These are phyloP conservation scores for Suaeda aralocaspica DNA, from an alignment of 148 eudicot genomes.

Conservation along the genomic window DNA sequence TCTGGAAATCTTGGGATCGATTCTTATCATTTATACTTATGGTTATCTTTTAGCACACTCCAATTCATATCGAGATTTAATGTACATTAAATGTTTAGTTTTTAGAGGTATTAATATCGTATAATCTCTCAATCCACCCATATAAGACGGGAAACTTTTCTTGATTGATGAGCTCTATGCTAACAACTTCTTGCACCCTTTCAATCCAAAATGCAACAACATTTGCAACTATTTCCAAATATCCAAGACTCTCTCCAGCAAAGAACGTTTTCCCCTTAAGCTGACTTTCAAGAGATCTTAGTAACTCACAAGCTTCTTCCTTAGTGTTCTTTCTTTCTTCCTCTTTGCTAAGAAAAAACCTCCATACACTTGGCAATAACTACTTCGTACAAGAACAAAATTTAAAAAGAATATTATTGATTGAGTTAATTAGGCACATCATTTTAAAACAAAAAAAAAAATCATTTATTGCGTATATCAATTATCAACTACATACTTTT, in stretches of 20 bases:
- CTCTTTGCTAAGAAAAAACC: conserved; percentile 21
- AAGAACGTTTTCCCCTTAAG: conserved; percentile 43
- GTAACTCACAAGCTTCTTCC: conserved; percentile 30
- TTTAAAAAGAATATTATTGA: too few species aligned
- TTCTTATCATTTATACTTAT: background rate
- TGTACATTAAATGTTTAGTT: conserved; percentile 15
- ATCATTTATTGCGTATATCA: too few species aligned
- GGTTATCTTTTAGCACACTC: background rate
- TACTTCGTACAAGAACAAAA: too few species aligned
- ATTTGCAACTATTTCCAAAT: conserved; percentile 39
- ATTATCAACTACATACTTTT: too few species aligned
- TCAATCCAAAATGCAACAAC: conserved; percentile 37
- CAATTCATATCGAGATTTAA: conserved; percentile 12
- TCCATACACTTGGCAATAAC: conserved; percentile 23
- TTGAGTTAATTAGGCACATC: too few species aligned
- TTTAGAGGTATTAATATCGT: conserved; percentile 30
- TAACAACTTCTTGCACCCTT: conserved; percentile 26
- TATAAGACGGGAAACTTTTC: conserved; percentile 34
- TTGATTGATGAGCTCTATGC: conserved; percentile 29
- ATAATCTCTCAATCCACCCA: conserved; percentile 32
- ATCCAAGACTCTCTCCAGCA: conserved; percentile 41
- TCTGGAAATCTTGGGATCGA: too few species aligned
- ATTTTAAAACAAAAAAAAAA: too few species aligned
- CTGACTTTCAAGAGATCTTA: conserved; percentile 38
- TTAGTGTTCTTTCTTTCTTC: conserved; percentile 32